Conservation (phyloP, 2,329 filamentous ascomycete species). For the Grosmannia huntii region DNA sequence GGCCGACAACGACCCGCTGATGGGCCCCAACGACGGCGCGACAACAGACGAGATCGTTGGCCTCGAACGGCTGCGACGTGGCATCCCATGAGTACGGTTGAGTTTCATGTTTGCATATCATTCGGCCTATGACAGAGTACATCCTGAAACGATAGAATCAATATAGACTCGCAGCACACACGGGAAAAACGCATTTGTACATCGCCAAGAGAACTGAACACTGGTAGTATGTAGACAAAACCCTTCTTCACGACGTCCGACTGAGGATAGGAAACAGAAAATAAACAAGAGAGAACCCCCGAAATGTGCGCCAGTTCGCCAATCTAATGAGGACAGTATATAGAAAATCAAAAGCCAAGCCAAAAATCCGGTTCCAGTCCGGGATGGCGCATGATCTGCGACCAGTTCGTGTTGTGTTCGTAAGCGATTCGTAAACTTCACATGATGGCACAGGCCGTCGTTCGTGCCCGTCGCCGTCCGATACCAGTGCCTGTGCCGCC, state of each 20-base stretch:
- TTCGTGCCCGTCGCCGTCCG: conserved; percentile 10
- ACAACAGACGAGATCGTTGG: conserved; percentile 38
- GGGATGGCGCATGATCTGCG: background rate
- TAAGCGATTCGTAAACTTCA: conserved; percentile 1
- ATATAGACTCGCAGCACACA: background rate
- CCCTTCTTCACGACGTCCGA: no score
- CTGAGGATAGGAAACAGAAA: background rate
- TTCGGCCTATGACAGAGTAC: background rate
- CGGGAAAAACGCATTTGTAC: no score
- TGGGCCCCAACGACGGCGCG: background rate
- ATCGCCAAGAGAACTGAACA: no score
- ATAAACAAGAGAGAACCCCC: background rate
- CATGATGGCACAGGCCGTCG: conserved; percentile 16
- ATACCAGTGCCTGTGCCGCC: conserved; percentile 36
- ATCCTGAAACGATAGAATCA: background rate
- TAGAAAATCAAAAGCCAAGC: background rate
- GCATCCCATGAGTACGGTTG: conserved; percentile 4
- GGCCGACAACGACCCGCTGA: conserved; percentile 7
- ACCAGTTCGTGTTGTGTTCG: background rate
- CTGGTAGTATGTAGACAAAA: no score
- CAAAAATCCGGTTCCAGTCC: background rate
- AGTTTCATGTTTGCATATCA: background rate
- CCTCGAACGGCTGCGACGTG: conserved; percentile 33
- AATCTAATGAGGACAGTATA: background rate
- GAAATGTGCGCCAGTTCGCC: background rate